Evolutionary conservation across 495 filamentous ascomycete genomes (phyloP).

Genomic region (Glarea lozoyensis): DNA sequence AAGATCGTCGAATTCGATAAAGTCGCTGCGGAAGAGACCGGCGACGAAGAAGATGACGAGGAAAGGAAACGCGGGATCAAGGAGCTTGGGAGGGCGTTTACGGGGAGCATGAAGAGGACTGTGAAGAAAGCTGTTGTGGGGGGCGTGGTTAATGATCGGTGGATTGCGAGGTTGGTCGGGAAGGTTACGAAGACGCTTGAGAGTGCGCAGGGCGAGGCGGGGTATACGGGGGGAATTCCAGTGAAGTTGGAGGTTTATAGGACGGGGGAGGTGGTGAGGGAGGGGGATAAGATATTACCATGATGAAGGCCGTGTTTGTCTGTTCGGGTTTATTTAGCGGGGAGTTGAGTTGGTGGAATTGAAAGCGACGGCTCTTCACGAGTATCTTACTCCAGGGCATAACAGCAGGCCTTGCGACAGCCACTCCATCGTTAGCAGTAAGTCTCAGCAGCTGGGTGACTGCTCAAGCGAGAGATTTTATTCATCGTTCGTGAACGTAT

Average conservation of each 20-base stretch:
- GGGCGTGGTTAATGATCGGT: slow-evolving; percentile 28
- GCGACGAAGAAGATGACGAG: slow-evolving; percentile 16
- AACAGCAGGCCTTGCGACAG: too few relatives aligned
- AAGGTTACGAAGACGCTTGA: slow-evolving; percentile 28
- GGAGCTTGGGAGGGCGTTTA: slow-evolving; percentile 5
- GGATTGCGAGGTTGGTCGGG: slow-evolving; percentile 33
- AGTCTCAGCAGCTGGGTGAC: too few relatives aligned
- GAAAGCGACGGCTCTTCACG: too few relatives aligned
- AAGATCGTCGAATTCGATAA: slow-evolving; percentile 30
- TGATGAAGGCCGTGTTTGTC: not conserved
- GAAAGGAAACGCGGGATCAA: slow-evolving; percentile 2
- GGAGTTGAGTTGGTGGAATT: too few relatives aligned
- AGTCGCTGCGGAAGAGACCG: too few relatives aligned
- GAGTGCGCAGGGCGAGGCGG: slow-evolving; percentile 25
- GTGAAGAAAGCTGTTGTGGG: slow-evolving; percentile 19
- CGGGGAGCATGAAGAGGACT: slow-evolving; percentile 16
- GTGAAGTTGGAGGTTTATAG: slow-evolving; percentile 19
- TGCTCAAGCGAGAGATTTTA: too few relatives aligned
- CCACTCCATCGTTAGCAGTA: too few relatives aligned
- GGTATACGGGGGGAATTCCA: slow-evolving; percentile 24
- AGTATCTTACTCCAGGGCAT: too few relatives aligned
- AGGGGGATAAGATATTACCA: slow-evolving; percentile 2
- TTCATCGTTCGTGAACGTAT: too few relatives aligned
- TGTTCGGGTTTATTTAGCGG: too few relatives aligned
- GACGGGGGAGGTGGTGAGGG: not conserved